These are phyloP conservation scores for Candida sanyiensis DNA, from an alignment of 805 yeast genomes.

Conservation along the genomic window DNA sequence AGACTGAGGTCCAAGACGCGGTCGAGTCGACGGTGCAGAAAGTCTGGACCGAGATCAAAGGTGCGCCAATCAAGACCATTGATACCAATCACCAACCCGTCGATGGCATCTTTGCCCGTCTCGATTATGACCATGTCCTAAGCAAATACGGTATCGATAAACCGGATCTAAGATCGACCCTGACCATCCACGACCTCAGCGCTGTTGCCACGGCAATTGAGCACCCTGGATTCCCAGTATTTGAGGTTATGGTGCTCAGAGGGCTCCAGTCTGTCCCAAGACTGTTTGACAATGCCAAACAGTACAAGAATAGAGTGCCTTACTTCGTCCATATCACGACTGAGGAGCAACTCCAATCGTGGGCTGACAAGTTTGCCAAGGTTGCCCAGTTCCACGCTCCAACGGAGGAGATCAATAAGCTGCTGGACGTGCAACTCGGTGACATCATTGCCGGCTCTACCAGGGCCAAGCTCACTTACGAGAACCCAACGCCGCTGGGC, in stretches of 20 bases:
- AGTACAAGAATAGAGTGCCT: conserved; percentile 57
- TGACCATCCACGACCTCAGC: conserved; percentile 29
- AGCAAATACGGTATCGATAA: conserved; percentile 83
- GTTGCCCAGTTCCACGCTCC: conserved; percentile 30
- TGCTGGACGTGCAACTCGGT: conserved; percentile 48
- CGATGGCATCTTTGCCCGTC: conserved; percentile 31
- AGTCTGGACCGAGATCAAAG: conserved; percentile 50
- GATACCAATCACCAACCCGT: conserved; percentile 15
- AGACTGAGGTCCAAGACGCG: conserved; percentile 57
- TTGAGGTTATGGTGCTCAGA: conserved; percentile 64
- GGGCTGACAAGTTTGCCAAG: conserved; percentile 36
- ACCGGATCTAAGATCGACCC: conserved; percentile 74
- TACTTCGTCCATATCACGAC: conserved; percentile 44
- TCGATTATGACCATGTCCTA: conserved; percentile 68
- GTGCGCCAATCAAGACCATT: conserved; percentile 24
- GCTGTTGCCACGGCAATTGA: conserved; percentile 27
- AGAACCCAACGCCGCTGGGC: conserved; percentile 94
- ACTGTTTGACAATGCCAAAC: conserved; percentile 33
- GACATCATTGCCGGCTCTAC: conserved; percentile 77
- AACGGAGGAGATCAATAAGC: conserved; percentile 1
- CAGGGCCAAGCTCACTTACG: conserved; percentile 66
- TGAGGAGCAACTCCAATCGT: conserved; percentile 32
- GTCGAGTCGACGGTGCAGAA: conserved; percentile 51
- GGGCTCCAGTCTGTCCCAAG: conserved; percentile 29
- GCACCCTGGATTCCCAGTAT: conserved; percentile 50